A percentile compares a stretch with the other conserved stretches of the same genome.
Conservation (phyloP, 768 basidiomycete genomes). For the Podaxis sp. region DNA sequence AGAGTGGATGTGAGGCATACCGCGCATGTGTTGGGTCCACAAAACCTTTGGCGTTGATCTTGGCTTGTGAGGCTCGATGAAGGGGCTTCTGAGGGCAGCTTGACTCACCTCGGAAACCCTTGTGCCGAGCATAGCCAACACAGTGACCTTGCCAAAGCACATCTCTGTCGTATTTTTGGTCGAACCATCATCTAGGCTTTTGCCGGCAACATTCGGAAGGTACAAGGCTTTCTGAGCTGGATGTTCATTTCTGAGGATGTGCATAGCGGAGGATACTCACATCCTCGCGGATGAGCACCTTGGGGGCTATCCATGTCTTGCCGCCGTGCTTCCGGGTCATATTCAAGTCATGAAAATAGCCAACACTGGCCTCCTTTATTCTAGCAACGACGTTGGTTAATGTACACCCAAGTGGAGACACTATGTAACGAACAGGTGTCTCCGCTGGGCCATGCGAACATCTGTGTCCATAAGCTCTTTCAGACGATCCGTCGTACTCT, state of each 20-base stretch:
- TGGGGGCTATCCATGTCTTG: slow-evolving; percentile 93
- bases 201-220: slow-evolving; percentile 84
- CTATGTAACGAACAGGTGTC: slow-evolving; percentile 46
- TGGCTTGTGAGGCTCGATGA: slow-evolving; percentile 2
- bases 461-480: slow-evolving; percentile 74
- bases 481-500: slow-evolving; percentile 58
- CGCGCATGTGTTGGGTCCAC: slow-evolving; percentile 50
- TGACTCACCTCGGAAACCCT: slow-evolving; percentile 79
- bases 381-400: slow-evolving; percentile 22
- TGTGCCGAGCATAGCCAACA: slow-evolving; percentile 82
- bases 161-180: slow-evolving; percentile 75
- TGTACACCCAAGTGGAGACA: not conserved
- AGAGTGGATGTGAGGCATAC: slow-evolving; percentile 55
- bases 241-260: slow-evolving; percentile 6
- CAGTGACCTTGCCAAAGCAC: slow-evolving; percentile 70
- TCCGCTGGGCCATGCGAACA: slow-evolving; percentile 64
- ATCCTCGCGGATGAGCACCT: slow-evolving; percentile 85
- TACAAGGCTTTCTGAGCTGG: slow-evolving; percentile 78
- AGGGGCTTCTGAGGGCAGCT: not conserved
- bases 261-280: slow-evolving; percentile 43
- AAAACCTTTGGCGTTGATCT: slow-evolving; percentile 83
- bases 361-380: slow-evolving; percentile 61
- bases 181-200: slow-evolving; percentile 52
- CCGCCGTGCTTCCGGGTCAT: slow-evolving; percentile 81
- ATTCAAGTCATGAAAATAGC: slow-evolving; percentile 85